phyloP scores from a whole-genome alignment of 2,329 filamentous ascomycete species.

The Neocucurbitaria cava region DNA sequence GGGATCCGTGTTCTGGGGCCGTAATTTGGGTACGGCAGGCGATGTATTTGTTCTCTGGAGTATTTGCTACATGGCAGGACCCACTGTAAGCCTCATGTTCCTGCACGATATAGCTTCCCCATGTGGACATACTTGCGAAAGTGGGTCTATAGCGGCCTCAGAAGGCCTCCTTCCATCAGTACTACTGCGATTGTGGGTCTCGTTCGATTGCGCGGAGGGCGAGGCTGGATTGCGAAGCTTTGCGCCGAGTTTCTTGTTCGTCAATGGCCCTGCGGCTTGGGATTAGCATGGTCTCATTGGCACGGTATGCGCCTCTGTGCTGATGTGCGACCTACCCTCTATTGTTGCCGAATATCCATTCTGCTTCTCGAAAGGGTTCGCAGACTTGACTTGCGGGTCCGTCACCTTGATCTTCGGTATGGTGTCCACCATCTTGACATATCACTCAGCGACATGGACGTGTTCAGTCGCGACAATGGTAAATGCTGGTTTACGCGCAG shows the following conservation, averaged over 20 bases:
- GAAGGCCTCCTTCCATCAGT: slow-evolving; percentile 22
- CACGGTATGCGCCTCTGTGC: neutral
- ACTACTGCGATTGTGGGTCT: slow-evolving; percentile 24
- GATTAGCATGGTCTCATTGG: slow-evolving; percentile 22
- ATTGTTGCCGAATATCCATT: slow-evolving; percentile 29
- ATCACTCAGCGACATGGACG: slow-evolving; percentile 20
- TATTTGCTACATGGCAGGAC: slow-evolving; percentile 54
- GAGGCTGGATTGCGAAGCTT: slow-evolving; percentile 37
- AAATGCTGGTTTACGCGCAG: neutral
- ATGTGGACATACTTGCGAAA: slow-evolving; percentile 66
- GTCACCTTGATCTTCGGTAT: slow-evolving; percentile 55
- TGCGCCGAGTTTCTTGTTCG: slow-evolving; percentile 36
- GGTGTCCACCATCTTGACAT: slow-evolving; percentile 44
- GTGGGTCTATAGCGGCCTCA: slow-evolving; percentile 65
- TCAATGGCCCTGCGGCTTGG: slow-evolving; percentile 22
- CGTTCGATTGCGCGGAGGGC: slow-evolving; percentile 23
- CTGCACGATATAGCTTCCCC: slow-evolving; percentile 4
- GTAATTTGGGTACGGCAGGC: slow-evolving; percentile 63
- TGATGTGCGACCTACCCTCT: slow-evolving; percentile 31
- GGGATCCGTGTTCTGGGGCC: slow-evolving; percentile 54
- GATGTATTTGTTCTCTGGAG: slow-evolving; percentile 72
- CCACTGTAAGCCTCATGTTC: slow-evolving; percentile 16
- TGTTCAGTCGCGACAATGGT: slow-evolving; percentile 7
- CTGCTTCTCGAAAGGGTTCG: slow-evolving; percentile 37
- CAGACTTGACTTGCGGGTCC: slow-evolving; percentile 49